Conservation (phyloP, 345 rosid species). For the Reutealis trisperma region DNA sequence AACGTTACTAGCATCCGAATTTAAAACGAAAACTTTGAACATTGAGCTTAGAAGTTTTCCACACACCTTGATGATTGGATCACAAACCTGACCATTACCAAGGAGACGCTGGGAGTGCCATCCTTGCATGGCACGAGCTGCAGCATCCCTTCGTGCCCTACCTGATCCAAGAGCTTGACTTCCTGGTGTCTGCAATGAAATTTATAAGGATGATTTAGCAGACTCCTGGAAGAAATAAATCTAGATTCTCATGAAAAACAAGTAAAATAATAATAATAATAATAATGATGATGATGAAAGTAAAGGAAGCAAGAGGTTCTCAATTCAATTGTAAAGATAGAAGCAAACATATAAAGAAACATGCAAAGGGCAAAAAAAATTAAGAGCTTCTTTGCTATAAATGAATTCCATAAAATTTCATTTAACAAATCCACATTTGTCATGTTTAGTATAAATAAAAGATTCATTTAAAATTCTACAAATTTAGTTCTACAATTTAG, state of each 20-base stretch:
- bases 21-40: not conserved
- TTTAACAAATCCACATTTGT: too few species aligned
- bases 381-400: too few species aligned
- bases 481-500: too few species aligned
- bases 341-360: not conserved
- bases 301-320: not conserved
- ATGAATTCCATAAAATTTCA: too few species aligned
- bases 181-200: slow-evolving; percentile 25
- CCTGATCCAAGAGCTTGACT: slow-evolving; percentile 33
- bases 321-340: not conserved
- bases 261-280: not conserved
- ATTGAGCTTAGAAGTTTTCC: not conserved
- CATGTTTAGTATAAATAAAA: too few species aligned
- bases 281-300: not conserved
- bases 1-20: not conserved
- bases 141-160: slow-evolving; percentile 36
- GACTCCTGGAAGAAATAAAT: too few species aligned
- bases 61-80: slow-evolving; percentile 33
- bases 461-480: too few species aligned
- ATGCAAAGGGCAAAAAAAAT: not conserved
- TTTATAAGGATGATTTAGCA: not conserved
- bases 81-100: slow-evolving; percentile 37
- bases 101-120: slow-evolving; percentile 43
- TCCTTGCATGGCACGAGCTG: slow-evolving; percentile 43
- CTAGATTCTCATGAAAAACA: not conserved